These are phyloP conservation scores for Chrysoporthe cubensis DNA, from an alignment of 2,329 filamentous ascomycete species.

Conservation along the genomic window DNA sequence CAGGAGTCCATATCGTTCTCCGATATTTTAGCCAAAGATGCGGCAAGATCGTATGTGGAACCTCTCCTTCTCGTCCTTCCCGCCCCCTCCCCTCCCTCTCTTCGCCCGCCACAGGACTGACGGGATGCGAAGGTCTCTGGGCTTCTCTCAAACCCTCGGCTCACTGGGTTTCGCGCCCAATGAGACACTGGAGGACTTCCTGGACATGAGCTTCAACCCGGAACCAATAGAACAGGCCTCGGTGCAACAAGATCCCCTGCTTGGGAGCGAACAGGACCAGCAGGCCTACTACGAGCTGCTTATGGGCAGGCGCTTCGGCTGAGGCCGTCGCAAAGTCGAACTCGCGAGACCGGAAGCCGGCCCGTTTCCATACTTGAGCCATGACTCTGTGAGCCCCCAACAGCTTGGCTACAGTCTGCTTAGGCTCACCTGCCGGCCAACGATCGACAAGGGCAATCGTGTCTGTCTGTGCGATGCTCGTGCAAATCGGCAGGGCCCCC, in stretches of 20 bases:
- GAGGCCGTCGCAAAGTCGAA: constrained; percentile 1
- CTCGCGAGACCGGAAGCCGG: not conserved
- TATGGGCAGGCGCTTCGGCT: constrained; percentile 37
- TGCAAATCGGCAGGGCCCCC: not conserved
- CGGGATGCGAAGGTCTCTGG: constrained; percentile 34
- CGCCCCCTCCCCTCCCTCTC: not conserved
- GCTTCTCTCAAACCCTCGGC: constrained; percentile 41
- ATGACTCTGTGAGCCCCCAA: not conserved
- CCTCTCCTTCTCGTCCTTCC: not conserved
- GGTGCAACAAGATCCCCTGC: constrained; percentile 26
- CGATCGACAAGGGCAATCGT: not conserved
- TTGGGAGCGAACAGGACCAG: constrained; percentile 40
- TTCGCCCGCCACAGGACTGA: not conserved
- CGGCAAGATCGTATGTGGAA: constrained; percentile 39
- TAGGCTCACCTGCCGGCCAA: not conserved
- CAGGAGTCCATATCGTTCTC: constrained; percentile 37
- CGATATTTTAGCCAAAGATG: constrained; percentile 42
- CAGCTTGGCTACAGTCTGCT: not conserved
- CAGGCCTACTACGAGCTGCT: constrained; percentile 44
- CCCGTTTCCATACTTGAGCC: not conserved
- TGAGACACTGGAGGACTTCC: constrained; percentile 43
- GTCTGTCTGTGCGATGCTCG: no score
- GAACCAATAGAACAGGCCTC: constrained; percentile 36
- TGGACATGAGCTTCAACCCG: constrained; percentile 42
- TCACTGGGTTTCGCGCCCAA: constrained; percentile 43